A percentile compares a stretch with the other conserved stretches of the same genome.
These are phyloP conservation scores for Boletus bicolor DNA, from an alignment of 768 basidiomycete genomes.

Conservation along the genomic window DNA sequence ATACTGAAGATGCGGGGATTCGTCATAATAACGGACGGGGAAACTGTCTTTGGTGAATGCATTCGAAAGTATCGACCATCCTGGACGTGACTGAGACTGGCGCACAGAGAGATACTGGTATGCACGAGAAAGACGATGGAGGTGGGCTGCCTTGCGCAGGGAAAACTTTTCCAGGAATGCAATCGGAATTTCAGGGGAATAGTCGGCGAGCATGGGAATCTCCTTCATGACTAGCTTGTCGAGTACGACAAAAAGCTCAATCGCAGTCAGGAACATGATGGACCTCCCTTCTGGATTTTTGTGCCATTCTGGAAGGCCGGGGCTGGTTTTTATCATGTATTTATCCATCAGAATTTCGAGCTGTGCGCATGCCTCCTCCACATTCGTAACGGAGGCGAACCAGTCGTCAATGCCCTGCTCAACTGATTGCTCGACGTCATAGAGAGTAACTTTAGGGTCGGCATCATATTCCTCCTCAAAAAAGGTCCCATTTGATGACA, in stretches of 20 bases:
- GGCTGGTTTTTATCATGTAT: slow-evolving; percentile 24
- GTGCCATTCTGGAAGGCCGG: too few species aligned
- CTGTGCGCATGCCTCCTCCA: slow-evolving; percentile 9
- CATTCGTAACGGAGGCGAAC: slow-evolving; percentile 17
- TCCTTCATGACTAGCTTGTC: slow-evolving; percentile 24
- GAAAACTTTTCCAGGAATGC: slow-evolving; percentile 21
- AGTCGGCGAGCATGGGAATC: slow-evolving; percentile 30
- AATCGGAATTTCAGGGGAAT: slow-evolving; percentile 29
- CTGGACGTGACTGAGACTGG: slow-evolving; percentile 9
- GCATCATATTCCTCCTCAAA: slow-evolving; percentile 1
- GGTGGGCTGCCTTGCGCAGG: slow-evolving; percentile 24
- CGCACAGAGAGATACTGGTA: slow-evolving; percentile 33
- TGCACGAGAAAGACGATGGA: slow-evolving; percentile 28
- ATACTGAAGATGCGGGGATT: slow-evolving; percentile 19
- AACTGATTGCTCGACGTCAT: slow-evolving; percentile 37
- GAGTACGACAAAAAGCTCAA: slow-evolving; percentile 35
- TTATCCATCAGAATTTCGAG: slow-evolving; percentile 18
- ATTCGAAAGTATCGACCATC: slow-evolving; percentile 33
- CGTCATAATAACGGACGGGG: slow-evolving; percentile 33
- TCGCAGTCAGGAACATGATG: slow-evolving; percentile 35
- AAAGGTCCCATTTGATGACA: slow-evolving; percentile 11
- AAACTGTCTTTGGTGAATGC: slow-evolving; percentile 24
- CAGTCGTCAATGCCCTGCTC: slow-evolving; percentile 32
- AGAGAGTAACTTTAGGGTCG: slow-evolving; percentile 23
- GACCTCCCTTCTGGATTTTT: slow-evolving; percentile 34